Conservation (phyloP, 805 yeast species). For the Suhomyces kilbournensis region DNA sequence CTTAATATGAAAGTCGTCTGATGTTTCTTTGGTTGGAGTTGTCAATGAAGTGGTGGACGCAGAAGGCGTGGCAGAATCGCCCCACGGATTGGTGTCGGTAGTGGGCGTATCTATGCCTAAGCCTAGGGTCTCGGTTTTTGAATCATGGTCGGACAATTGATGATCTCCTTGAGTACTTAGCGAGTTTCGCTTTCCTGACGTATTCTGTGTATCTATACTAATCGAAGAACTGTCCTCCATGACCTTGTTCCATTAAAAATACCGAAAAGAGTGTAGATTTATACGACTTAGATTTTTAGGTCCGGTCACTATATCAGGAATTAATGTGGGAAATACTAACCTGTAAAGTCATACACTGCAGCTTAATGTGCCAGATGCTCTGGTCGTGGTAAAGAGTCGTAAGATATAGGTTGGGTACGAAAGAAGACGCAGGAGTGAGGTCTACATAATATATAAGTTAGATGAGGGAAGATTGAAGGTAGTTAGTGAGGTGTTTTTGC, state of each 20-base stretch:
- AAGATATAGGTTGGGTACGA: background rate
- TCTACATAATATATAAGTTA: background rate
- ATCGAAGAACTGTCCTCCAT: background rate
- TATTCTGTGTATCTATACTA: background rate
- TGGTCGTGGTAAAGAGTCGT: background rate
- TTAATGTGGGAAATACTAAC: background rate
- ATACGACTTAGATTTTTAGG: background rate
- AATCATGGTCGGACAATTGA: background rate
- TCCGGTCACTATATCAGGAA: background rate
- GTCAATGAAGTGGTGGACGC: background rate
- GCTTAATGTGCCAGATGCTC: background rate
- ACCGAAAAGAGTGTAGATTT: background rate
- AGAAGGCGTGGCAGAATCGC: background rate
- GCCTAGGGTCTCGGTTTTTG: constrained; percentile 3
- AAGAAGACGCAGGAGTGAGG: background rate
- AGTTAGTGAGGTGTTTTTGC: background rate
- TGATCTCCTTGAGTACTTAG: background rate
- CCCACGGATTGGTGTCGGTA: constrained; percentile 4
- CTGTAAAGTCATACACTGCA: background rate
- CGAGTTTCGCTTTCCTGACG: background rate
- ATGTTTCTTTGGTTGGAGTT: constrained; percentile 3
- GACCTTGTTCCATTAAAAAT: background rate
- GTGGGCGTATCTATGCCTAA: constrained; percentile 7
- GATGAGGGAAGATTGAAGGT: background rate
- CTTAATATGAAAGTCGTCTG: constrained; percentile 13